Conservation (phyloP, 768 basidiomycete species). For the Pleurotus tuber-regium region DNA sequence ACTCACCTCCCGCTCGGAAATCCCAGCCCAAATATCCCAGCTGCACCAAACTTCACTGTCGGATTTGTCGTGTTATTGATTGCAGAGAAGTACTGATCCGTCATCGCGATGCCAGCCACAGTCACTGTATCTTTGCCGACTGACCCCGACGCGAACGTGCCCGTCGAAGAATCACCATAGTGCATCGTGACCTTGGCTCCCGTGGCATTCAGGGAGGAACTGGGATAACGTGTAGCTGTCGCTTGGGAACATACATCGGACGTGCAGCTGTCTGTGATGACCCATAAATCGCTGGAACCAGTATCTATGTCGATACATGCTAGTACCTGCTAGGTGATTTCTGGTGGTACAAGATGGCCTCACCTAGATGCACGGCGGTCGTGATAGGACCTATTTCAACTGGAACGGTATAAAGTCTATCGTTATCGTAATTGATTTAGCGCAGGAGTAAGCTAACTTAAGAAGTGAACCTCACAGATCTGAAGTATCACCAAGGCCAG, state of each 20-base stretch:
- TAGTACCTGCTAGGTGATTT: not conserved
- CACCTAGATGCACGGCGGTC: conserved; percentile 47
- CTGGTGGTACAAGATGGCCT: conserved; percentile 5
- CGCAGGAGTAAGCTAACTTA: too few species aligned
- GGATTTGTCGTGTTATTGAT: conserved; percentile 58
- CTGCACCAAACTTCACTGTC: conserved; percentile 49
- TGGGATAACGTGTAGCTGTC: conserved; percentile 40
- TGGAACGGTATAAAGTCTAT: conserved; percentile 40
- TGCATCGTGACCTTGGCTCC: conserved; percentile 35
- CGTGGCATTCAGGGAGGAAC: conserved; percentile 32
- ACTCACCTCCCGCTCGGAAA: conserved; percentile 64
- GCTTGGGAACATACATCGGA: conserved; percentile 35
- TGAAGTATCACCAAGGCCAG: not conserved
- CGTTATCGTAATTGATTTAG: not conserved
- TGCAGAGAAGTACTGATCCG: conserved; percentile 52
- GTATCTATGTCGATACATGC: conserved; percentile 43
- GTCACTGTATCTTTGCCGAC: conserved; percentile 52
- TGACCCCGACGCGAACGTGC: conserved; percentile 56
- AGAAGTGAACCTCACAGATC: conserved; percentile 4
- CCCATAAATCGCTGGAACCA: conserved; percentile 72
- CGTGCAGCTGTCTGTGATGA: conserved; percentile 50
- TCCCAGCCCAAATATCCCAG: conserved; percentile 67
- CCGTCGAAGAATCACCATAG: conserved; percentile 71
- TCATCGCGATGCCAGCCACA: conserved; percentile 50
- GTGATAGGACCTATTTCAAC: conserved; percentile 40